Base-by-base conservation (phyloP, 2,329 filamentous ascomycete genomes). In the Cercospora sp. region DNA sequence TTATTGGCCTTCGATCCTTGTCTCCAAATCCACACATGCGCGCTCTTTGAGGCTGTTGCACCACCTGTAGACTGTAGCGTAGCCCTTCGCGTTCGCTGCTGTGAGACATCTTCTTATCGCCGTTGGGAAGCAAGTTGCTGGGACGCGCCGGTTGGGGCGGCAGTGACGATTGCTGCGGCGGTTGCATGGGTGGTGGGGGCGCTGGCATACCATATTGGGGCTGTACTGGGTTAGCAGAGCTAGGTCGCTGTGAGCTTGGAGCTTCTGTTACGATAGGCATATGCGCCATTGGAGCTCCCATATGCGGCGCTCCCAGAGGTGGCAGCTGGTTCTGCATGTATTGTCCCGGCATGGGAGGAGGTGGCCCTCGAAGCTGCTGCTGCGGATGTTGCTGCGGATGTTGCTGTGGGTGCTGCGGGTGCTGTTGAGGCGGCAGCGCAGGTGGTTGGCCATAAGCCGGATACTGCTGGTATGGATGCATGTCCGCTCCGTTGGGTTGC, bases 11-110 rank as follows among this genome's bases (percentile, higher is more conserved):
- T 72, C 95, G 91, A 80, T 99, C 95, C 91, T 98, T 99, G 83
- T 99, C 95, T 70, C 95, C 95, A 82, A 98, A 99, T 7, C 95
- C 95, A 82, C 95, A 99, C 95, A 98, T 98, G 70, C 95, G 91
- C 72, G 95, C 95, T 75, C 95, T 89, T 75, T 92, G 86, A 61
- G 95, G 95, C 80, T 98, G 93, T 82, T 99, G 95, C 73, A 92
- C 89, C 69, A 97, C 92, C 57, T 71, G 59, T 16, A 78, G 69
- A n/a, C 69, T 69, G 69, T 76, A 78, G 28, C 63, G 67, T 62
- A 76, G 74, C 12, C 72, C 70, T 21, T 72, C 65, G 43, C 70
- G 58, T 40, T 63, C 62, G 10, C 59, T 65, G 60, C 63, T 66
- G 5, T 61, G 65, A 4, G 63, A 67, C 70, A 72, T 69, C 61